Conservation (phyloP, 805 yeast genomes). For the Metschnikowia aberdeeniae region DNA sequence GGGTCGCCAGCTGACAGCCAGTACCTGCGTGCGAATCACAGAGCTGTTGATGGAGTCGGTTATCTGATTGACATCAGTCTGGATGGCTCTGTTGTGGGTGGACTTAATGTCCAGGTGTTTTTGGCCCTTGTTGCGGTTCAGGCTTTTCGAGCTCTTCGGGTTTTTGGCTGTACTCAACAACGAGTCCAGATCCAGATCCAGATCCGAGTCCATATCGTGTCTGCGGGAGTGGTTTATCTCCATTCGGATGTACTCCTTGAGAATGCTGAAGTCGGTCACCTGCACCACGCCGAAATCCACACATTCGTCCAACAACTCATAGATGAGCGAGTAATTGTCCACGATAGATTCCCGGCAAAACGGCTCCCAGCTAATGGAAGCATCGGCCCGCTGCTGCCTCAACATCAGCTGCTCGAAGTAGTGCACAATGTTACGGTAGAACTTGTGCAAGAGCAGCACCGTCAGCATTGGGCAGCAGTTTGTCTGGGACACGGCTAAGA, state of each 20-base stretch:
- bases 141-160: slow-evolving; percentile 9
- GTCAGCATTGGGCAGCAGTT: slow-evolving; percentile 59
- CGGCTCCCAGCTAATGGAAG: not conserved
- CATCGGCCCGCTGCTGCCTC: not conserved
- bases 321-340: slow-evolving; percentile 71
- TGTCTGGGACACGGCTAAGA: slow-evolving; percentile 38
- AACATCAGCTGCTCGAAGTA: slow-evolving; percentile 20
- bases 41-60: slow-evolving; percentile 52
- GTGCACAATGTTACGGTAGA: slow-evolving; percentile 26
- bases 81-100: slow-evolving; percentile 37
- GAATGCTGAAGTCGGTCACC: slow-evolving; percentile 70
- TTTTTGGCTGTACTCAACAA: slow-evolving; percentile 1
- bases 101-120: slow-evolving; percentile 23
- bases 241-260: slow-evolving; percentile 73
- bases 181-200: slow-evolving; percentile 8
- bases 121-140: not conserved
- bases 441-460: slow-evolving; percentile 49
- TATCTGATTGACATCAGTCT: slow-evolving; percentile 25
- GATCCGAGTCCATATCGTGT: slow-evolving; percentile 6
- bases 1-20: slow-evolving; percentile 45
- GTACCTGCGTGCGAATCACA: slow-evolving; percentile 72
- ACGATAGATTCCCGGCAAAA: slow-evolving; percentile 45
- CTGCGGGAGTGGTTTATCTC: slow-evolving; percentile 28
- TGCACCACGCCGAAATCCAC: slow-evolving; percentile 88
- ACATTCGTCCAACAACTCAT: slow-evolving; percentile 85